Percentiles rank a stretch among this genome's conserved stretches.
phyloP scores from a whole-genome alignment of 306 rosid species.

The Spatholobus suberectus region DNA sequence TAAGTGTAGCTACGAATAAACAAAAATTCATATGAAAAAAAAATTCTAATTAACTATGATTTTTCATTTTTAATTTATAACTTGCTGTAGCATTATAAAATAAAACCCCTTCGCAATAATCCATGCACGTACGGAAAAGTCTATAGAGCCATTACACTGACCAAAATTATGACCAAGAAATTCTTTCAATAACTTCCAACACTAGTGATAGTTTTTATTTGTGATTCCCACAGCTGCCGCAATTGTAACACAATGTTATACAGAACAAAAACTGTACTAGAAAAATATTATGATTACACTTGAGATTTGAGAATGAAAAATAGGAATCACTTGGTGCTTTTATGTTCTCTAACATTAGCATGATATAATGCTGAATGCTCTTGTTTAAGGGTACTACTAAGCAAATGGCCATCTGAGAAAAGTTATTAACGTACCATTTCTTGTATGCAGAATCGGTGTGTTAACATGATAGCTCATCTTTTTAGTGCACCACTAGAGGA shows the following conservation, averaged over 20 bases:
- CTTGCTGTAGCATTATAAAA: too few species aligned
- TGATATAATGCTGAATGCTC: too few species aligned
- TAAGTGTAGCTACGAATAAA: too few species aligned
- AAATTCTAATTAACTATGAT: too few species aligned
- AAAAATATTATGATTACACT: not conserved
- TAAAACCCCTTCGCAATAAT: too few species aligned
- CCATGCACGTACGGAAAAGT: too few species aligned
- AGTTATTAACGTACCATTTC: not conserved
- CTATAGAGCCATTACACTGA: too few species aligned
- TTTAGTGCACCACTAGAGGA: slow-evolving; percentile 88
- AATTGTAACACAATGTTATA: not conserved
- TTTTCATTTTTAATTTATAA: too few species aligned
- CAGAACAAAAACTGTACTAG: not conserved
- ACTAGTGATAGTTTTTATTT: too few species aligned
- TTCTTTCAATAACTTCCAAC: too few species aligned
- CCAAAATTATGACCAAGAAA: too few species aligned
- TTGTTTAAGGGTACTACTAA: not conserved
- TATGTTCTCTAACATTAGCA: not conserved
- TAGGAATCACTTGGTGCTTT: not conserved
- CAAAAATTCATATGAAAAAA: too few species aligned
- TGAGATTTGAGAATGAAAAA: not conserved
- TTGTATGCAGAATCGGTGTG: slow-evolving; percentile 80
- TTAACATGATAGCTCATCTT: slow-evolving; percentile 93
- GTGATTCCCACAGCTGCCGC: not conserved
- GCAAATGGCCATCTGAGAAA: not conserved